phyloP scores from a whole-genome alignment of 345 rosid genomes.

The Xanthoceras sorbifolium region DNA sequence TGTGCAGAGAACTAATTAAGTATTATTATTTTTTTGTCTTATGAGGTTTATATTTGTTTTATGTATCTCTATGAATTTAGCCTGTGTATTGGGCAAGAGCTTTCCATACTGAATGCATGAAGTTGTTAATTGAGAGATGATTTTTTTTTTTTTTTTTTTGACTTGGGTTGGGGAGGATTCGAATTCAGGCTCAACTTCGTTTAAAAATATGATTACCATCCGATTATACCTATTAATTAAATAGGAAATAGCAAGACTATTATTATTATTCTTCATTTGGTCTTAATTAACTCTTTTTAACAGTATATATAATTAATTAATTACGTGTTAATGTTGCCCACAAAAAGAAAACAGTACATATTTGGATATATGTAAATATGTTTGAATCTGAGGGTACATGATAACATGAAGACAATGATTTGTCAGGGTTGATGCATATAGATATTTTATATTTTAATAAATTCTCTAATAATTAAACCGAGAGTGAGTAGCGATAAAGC shows the following conservation, averaged over 20 bases:
- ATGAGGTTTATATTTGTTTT: not conserved
- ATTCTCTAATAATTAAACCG: not conserved
- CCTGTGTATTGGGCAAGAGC: not conserved
- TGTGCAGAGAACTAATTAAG: too few species aligned
- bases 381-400: not conserved
- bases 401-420: not conserved
- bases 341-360: too few species aligned
- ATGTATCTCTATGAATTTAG: not conserved
- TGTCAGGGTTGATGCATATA: not conserved
- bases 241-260: too few species aligned
- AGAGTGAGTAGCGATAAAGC: not conserved
- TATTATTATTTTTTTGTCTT: not conserved
- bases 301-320: too few species aligned
- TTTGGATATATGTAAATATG: not conserved
- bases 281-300: too few species aligned
- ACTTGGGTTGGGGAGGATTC: too few species aligned
- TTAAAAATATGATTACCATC: too few species aligned
- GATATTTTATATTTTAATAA: not conserved
- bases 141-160: too few species aligned
- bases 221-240: too few species aligned
- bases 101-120: not conserved
- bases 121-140: not conserved
- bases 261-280: too few species aligned
- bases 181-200: too few species aligned
- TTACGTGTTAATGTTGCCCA: too few species aligned